Evolutionary conservation across 2,329 filamentous ascomycete genomes (phyloP).

Genomic region (Aspergillus sp.): DNA sequence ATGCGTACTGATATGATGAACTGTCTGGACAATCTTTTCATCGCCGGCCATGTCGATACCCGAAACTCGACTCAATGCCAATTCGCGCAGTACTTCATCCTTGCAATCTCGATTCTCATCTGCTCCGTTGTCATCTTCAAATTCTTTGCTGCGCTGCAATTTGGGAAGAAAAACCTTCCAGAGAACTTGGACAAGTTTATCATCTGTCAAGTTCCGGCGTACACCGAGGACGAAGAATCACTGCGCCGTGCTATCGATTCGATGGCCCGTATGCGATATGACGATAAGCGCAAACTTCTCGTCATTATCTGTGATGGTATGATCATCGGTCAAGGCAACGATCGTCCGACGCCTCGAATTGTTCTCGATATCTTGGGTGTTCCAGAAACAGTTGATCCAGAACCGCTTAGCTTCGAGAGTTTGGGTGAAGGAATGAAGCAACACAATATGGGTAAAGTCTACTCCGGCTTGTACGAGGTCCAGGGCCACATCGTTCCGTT

Average conservation of each 20-base stretch:
- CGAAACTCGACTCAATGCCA: slow-evolving; percentile 80
- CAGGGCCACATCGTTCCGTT: slow-evolving; percentile 98
- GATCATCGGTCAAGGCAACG: slow-evolving; percentile 99
- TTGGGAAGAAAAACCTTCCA: slow-evolving; percentile 83
- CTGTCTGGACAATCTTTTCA: slow-evolving; percentile 93
- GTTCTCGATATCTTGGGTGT: slow-evolving; percentile 97
- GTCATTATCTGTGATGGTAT: slow-evolving; percentile 97
- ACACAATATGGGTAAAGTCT: slow-evolving; percentile 99
- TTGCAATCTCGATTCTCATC: slow-evolving; percentile 79
- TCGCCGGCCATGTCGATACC: slow-evolving; percentile 87
- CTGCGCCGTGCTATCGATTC: slow-evolving; percentile 96
- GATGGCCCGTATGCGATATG: slow-evolving; percentile 90
- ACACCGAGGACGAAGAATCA: slow-evolving; percentile 97
- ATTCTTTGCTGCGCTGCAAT: slow-evolving; percentile 94
- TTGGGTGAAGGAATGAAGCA: slow-evolving; percentile 94
- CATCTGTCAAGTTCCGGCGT: slow-evolving; percentile 95
- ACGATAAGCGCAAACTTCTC: slow-evolving; percentile 97
- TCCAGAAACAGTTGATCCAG: slow-evolving; percentile 87
- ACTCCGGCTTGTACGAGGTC: slow-evolving; percentile 95
- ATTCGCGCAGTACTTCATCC: slow-evolving; percentile 85
- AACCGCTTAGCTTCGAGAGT: slow-evolving; percentile 94
- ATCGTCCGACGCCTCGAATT: slow-evolving; percentile 90
- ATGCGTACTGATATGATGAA: slow-evolving; percentile 69
- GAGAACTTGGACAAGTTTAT: slow-evolving; percentile 98
- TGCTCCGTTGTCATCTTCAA: slow-evolving; percentile 87